These are phyloP conservation scores for Calonectria fujianensis DNA, from an alignment of 2,329 filamentous ascomycete genomes.

Conservation along the genomic window DNA sequence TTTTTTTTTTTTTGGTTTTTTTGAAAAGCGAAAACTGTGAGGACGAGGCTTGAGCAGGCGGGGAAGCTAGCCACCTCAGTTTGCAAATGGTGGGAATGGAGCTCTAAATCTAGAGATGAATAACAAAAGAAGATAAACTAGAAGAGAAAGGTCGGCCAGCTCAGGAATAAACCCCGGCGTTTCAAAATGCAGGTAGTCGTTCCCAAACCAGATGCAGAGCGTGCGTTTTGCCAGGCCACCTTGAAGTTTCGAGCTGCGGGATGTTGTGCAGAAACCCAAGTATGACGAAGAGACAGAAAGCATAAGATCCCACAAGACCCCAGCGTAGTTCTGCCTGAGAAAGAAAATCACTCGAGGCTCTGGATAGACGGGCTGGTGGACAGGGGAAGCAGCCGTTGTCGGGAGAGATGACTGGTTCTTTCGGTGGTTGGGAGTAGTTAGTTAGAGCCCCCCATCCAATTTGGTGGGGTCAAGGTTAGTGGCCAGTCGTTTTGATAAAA, in stretches of 20 bases:
- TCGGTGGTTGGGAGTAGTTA: conserved; percentile 19
- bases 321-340: too few relatives aligned
- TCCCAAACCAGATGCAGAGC: background rate
- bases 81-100: background rate
- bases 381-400: background rate
- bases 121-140: background rate
- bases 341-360: background rate
- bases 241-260: background rate
- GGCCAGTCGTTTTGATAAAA: conserved; percentile 18
- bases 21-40: background rate
- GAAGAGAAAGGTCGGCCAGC: background rate
- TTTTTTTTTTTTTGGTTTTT: background rate
- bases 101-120: background rate
- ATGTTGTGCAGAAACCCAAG: background rate
- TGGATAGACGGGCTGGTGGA: conserved; percentile 6
- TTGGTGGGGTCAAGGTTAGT: conserved; percentile 19
- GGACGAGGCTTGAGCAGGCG: conserved; percentile 5
- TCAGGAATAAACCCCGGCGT: background rate
- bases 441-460: conserved; percentile 6
- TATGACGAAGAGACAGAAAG: background rate
- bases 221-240: background rate
- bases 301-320: too few relatives aligned
- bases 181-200: background rate
- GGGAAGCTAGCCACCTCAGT: background rate
- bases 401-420: conserved; percentile 10